These are phyloP conservation scores for Mangifera indica DNA, from an alignment of 345 rosid species.

Conservation along the genomic window DNA sequence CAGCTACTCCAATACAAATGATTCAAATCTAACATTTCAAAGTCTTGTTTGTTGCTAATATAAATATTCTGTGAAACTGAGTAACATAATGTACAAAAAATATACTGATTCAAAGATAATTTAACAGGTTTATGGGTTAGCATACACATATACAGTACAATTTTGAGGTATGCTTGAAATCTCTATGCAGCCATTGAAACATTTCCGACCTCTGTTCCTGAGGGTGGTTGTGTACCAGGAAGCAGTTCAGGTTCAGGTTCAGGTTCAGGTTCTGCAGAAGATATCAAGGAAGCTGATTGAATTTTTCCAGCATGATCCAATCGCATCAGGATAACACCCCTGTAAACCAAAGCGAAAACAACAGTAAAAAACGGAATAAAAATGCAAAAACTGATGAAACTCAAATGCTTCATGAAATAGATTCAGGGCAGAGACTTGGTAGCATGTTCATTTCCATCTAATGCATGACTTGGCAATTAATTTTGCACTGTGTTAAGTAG, in stretches of 20 bases:
- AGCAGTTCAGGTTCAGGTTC: conserved; percentile 25
- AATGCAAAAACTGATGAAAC: neutral
- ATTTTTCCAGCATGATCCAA: conserved; percentile 88
- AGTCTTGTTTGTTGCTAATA: too few relatives aligned
- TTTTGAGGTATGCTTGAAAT: neutral
- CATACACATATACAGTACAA: conserved; percentile 5
- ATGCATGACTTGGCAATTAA: too few relatives aligned
- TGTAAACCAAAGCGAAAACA: conserved; percentile 18
- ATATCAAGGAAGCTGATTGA: conserved; percentile 82
- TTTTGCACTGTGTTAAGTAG: neutral
- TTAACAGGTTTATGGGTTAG: neutral
- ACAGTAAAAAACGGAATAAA: neutral
- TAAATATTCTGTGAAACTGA: neutral
- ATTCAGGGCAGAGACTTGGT: neutral
- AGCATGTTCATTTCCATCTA: neutral
- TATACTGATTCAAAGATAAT: neutral
- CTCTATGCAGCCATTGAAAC: conserved; percentile 9
- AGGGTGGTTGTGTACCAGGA: conserved; percentile 6
- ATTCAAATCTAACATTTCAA: too few relatives aligned
- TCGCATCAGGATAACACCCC: conserved; percentile 95
- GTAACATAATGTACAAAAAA: too few relatives aligned
- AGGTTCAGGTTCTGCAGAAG: conserved; percentile 54
- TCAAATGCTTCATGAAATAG: neutral
- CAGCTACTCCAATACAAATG: too few relatives aligned
- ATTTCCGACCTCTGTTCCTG: conserved; percentile 8